These are phyloP conservation scores for Magnolia sinica DNA, from an alignment of 164 flowering plant genomes.

Conservation along the genomic window DNA sequence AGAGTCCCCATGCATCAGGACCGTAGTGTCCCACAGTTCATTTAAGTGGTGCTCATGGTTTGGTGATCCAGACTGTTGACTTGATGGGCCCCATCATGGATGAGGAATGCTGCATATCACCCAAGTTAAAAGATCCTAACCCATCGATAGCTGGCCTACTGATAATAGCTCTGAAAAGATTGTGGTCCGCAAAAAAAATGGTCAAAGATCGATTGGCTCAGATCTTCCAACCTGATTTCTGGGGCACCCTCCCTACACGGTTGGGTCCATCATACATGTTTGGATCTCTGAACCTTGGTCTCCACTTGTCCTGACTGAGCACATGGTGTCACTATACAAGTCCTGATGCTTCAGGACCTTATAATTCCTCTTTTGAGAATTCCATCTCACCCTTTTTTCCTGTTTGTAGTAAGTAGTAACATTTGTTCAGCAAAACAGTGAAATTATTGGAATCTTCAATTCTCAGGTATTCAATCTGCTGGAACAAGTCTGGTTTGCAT, in stretches of 20 bases:
- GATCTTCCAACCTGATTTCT: too few species aligned
- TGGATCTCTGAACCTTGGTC: background rate
- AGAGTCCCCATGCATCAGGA: background rate
- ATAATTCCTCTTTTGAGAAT: too few species aligned
- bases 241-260: too few species aligned
- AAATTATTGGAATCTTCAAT: conserved; percentile 1
- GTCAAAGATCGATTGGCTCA: background rate
- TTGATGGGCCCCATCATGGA: background rate
- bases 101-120: background rate
- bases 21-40: background rate
- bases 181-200: background rate
- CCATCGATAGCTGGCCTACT: background rate
- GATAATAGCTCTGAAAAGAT: background rate
- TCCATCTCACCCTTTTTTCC: background rate
- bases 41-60: background rate
- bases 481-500: conserved; percentile 79
- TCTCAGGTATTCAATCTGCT: conserved; percentile 82
- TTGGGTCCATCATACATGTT: too few species aligned
- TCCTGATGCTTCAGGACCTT: background rate
- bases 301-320: background rate
- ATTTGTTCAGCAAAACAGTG: background rate
- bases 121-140: background rate
- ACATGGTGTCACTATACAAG: background rate
- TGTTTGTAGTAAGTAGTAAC: background rate
- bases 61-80: background rate